Conservation (phyloP, 805 yeast genomes). For the Deakozyma indianensis region DNA sequence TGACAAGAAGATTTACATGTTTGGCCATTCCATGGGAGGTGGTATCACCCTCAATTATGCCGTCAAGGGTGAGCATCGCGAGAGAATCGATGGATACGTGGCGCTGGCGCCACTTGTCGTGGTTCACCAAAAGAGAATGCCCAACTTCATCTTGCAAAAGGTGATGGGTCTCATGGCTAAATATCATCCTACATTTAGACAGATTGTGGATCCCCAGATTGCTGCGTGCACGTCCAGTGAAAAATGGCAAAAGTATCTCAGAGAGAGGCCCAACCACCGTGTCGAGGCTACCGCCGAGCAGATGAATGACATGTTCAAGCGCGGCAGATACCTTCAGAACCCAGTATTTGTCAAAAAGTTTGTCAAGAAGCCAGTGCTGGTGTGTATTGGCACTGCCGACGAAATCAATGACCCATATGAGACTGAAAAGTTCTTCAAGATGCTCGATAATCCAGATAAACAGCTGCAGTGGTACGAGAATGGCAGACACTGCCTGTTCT, state of each 20-base stretch:
- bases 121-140: slow-evolving; percentile 11
- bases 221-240: slow-evolving; percentile 17
- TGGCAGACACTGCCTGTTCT: slow-evolving; percentile 14
- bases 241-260: slow-evolving; percentile 9
- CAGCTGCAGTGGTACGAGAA: slow-evolving; percentile 10
- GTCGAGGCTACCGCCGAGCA: slow-evolving; percentile 15
- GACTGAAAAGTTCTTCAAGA: slow-evolving; percentile 7
- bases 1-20: slow-evolving; percentile 16
- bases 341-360: slow-evolving; percentile 15
- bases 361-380: slow-evolving; percentile 21
- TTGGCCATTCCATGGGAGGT: slow-evolving; percentile 28
- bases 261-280: slow-evolving; percentile 13
- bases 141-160: slow-evolving; percentile 13
- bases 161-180: slow-evolving; percentile 16
- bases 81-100: slow-evolving; percentile 19
- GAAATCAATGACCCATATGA: slow-evolving; percentile 10
- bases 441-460: slow-evolving; percentile 10
- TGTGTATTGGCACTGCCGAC: slow-evolving; percentile 26
- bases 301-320: slow-evolving; percentile 21
- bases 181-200: slow-evolving; percentile 16
- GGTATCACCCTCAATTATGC: slow-evolving; percentile 23
- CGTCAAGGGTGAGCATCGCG: slow-evolving; percentile 20
- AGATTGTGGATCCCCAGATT: slow-evolving; percentile 13
- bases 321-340: slow-evolving; percentile 20
- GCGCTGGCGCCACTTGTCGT: slow-evolving; percentile 22